Percentiles rank a stretch among this genome's conserved stretches.
Conservation (phyloP, 441 rosid genomes). For the Pelargonium australe region DNA sequence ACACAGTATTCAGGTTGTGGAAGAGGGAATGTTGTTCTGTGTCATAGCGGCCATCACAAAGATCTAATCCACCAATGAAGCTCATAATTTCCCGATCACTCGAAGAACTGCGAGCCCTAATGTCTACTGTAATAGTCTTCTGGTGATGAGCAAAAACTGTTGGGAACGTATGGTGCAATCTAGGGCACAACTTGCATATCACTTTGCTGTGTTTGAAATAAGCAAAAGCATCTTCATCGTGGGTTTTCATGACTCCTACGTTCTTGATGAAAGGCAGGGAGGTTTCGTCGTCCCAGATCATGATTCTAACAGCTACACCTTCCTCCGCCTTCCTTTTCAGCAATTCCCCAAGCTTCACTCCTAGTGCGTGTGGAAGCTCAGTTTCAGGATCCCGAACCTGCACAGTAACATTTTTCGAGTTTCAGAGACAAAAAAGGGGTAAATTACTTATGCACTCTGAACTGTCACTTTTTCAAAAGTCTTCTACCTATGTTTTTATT, state of each 20-base stretch:
- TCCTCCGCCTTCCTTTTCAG: constrained; percentile 63
- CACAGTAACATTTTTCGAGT: not conserved
- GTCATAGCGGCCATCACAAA: constrained; percentile 76
- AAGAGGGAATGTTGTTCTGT: constrained; percentile 77
- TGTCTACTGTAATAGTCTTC: constrained; percentile 68
- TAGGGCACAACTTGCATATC: constrained; percentile 61
- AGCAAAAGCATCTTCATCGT: constrained; percentile 59
- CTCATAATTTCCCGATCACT: constrained; percentile 62
- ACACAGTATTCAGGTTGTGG: constrained; percentile 39
- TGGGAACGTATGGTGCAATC: constrained; percentile 64
- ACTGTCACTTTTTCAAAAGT: no score
- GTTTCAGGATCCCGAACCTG: constrained; percentile 66
- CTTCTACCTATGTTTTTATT: no score
- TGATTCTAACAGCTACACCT: constrained; percentile 76
- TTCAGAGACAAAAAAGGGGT: not conserved
- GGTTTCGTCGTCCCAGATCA: constrained; percentile 84
- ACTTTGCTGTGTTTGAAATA: constrained; percentile 69
- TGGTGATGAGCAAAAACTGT: constrained; percentile 84
- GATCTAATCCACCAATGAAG: constrained; percentile 76
- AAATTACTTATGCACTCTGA: no score
- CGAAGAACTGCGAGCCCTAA: constrained; percentile 19
- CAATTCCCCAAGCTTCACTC: constrained; percentile 64
- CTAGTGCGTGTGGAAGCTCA: constrained; percentile 50
- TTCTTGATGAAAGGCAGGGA: constrained; percentile 73
- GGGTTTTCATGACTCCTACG: constrained; percentile 72